Percentiles rank a stretch among this genome's conserved stretches.
These are phyloP conservation scores for Fraxinus platypoda DNA, from an alignment of 305 asterid genomes.

Conservation along the genomic window DNA sequence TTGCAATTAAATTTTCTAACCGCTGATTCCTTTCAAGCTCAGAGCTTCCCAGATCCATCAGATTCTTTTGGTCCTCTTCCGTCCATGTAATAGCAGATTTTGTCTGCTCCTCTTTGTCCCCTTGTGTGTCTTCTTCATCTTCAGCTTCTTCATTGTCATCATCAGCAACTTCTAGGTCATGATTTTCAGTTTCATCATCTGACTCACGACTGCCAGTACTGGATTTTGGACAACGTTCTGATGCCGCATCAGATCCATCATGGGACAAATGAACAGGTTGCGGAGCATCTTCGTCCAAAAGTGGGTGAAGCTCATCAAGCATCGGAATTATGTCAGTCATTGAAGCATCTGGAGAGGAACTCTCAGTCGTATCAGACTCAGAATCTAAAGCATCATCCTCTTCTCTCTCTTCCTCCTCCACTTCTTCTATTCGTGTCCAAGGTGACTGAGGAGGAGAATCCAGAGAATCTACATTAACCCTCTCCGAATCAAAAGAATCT, in stretches of 20 bases:
- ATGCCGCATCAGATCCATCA: constrained; percentile 54
- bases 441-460: constrained; percentile 82
- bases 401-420: constrained; percentile 40
- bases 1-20: constrained; percentile 45
- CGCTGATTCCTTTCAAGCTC: constrained; percentile 56
- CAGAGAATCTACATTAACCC: constrained; percentile 63
- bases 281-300: constrained; percentile 66
- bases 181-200: constrained; percentile 49
- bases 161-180: constrained; percentile 26
- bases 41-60: constrained; percentile 53
- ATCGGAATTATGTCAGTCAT: constrained; percentile 92
- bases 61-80: constrained; percentile 59
- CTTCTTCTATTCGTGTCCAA: constrained; percentile 56
- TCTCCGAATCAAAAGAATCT: constrained; percentile 72
- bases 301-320: constrained; percentile 95
- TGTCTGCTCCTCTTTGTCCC: constrained; percentile 29
- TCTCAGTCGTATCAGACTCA: constrained; percentile 75
- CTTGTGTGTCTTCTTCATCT: constrained; percentile 21
- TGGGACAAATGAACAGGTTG: constrained; percentile 41
- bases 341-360: constrained; percentile 95
- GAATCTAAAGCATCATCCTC: constrained; percentile 42
- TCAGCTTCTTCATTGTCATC: constrained; percentile 24
- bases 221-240: constrained; percentile 42
- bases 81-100: constrained; percentile 57
- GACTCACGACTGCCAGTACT: constrained; percentile 42